These are phyloP conservation scores for Aspergillus thermomutatus DNA, from an alignment of 2,329 filamentous ascomycete species.

Conservation along the genomic window DNA sequence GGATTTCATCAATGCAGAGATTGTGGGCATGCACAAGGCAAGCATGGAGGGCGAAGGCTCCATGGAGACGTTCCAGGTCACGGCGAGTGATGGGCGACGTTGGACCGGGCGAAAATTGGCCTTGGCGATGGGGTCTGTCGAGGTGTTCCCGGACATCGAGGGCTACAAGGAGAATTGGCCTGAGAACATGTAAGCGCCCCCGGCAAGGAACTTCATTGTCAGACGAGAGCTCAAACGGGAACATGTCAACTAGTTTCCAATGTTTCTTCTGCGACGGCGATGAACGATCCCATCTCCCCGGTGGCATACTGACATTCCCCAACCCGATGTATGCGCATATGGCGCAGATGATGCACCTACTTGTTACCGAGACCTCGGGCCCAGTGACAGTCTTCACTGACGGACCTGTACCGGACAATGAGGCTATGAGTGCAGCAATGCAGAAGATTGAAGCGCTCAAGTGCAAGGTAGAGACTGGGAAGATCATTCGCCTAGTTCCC, in stretches of 20 bases:
- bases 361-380: neutral
- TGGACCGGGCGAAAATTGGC: slow-evolving; percentile 54
- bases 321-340: neutral
- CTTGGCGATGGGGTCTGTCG: slow-evolving; percentile 52
- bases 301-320: neutral
- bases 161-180: slow-evolving; percentile 56
- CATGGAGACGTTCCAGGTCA: neutral
- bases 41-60: neutral
- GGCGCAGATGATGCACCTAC: neutral
- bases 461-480: neutral
- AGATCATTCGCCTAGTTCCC: neutral
- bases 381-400: neutral
- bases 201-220: neutral
- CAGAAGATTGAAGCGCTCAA: neutral
- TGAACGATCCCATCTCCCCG: slow-evolving; percentile 32
- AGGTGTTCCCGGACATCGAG: slow-evolving; percentile 50
- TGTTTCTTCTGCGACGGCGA: slow-evolving; percentile 61
- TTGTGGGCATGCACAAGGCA: neutral
- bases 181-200: slow-evolving; percentile 41
- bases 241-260: slow-evolving; percentile 44
- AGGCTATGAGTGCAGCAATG: neutral
- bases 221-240: no score
- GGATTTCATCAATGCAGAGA: neutral
- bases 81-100: slow-evolving; percentile 40
- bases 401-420: neutral